Conservation (phyloP, 148 eudicot genomes). For the Rhododendron williamsianum region DNA sequence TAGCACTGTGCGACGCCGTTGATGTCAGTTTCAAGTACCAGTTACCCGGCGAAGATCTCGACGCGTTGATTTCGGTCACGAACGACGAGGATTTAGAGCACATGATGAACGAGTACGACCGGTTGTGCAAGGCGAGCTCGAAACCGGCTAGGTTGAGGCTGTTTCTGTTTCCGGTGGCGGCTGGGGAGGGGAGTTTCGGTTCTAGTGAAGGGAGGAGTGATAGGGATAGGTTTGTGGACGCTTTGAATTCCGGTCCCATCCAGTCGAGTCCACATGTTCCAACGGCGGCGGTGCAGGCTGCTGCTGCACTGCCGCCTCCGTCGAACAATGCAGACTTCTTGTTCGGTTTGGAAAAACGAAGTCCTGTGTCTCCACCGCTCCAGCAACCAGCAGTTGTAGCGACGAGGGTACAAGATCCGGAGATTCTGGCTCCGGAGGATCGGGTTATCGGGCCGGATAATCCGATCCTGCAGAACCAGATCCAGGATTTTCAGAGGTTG, state of each 20-base stretch:
- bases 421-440: conserved; percentile 19
- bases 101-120: conserved; percentile 89
- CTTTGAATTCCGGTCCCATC: conserved; percentile 39
- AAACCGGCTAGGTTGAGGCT: conserved; percentile 66
- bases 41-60: conserved; percentile 82
- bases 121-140: conserved; percentile 44
- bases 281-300: neutral
- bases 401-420: conserved; percentile 14
- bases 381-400: conserved; percentile 1
- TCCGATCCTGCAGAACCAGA: conserved; percentile 47
- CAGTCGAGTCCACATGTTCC: conserved; percentile 19
- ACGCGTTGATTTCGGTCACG: conserved; percentile 78
- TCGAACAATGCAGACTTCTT: conserved; percentile 53
- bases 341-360: conserved; percentile 64
- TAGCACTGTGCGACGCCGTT: conserved; percentile 26
- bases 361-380: neutral
- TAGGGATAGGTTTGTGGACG: conserved; percentile 55
- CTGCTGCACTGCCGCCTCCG: conserved; percentile 15
- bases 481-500: conserved; percentile 52
- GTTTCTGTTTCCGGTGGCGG: conserved; percentile 44
- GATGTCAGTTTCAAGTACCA: conserved; percentile 63
- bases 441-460: conserved; percentile 25
- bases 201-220: conserved; percentile 37
- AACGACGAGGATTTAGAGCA: conserved; percentile 88
- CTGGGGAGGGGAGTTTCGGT: conserved; percentile 21